A percentile compares a stretch with the other conserved stretches of the same genome.
phyloP scores from a whole-genome alignment of 148 eudicot species.

The Rhododendron henanense region DNA sequence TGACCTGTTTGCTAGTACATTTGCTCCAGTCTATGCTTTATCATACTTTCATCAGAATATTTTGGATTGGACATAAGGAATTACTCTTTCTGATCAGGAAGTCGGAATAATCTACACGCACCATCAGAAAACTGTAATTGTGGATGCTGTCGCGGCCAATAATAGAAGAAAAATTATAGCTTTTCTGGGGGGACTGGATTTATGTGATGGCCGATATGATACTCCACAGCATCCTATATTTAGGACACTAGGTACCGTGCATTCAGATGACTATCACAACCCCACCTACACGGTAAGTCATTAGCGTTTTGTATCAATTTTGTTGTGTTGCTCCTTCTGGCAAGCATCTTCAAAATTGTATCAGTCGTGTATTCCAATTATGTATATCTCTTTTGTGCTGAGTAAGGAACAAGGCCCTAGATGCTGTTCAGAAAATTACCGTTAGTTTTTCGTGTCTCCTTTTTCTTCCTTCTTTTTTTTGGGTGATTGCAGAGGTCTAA shows the following conservation, averaged over 20 bases:
- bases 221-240: conserved; percentile 73
- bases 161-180: conserved; percentile 67
- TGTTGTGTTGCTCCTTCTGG: not conserved
- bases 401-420: not conserved
- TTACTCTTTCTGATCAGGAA: conserved; percentile 44
- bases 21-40: not conserved
- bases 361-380: not conserved
- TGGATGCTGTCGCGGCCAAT: conserved; percentile 81
- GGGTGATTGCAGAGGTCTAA: not conserved
- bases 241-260: conserved; percentile 58
- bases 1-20: not conserved
- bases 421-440: not conserved
- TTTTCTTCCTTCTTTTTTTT: not conserved
- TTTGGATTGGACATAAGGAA: conserved; percentile 1
- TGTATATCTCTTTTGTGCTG: no score
- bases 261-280: conserved; percentile 82
- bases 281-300: conserved; percentile 66
- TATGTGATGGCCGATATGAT: conserved; percentile 95
- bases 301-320: not conserved
- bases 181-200: conserved; percentile 89
- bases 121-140: conserved; percentile 85
- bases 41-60: not conserved
- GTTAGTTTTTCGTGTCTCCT: not conserved
- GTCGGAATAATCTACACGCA: conserved; percentile 92
- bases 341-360: not conserved